Evolutionary conservation across 2,329 filamentous ascomycete species (phyloP).

Genomic region (Helotiales sp.): DNA sequence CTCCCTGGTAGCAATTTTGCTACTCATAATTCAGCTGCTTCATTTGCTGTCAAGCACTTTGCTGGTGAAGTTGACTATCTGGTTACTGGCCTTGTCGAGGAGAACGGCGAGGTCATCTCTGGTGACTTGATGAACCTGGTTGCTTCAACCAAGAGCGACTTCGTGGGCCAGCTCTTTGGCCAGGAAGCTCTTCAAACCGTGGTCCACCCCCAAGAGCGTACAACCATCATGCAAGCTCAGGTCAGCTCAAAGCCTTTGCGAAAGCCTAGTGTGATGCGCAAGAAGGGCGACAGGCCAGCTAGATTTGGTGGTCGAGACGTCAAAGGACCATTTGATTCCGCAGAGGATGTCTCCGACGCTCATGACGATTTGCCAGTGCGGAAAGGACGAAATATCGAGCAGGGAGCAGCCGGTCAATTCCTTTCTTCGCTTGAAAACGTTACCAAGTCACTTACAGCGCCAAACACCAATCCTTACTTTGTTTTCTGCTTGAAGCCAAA

Average conservation of each 20-base stretch:
- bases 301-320: constrained; percentile 28
- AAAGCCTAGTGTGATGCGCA: constrained; percentile 87
- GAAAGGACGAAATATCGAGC: constrained; percentile 54
- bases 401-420: constrained; percentile 92
- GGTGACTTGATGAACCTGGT: constrained; percentile 95
- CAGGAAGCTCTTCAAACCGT: constrained; percentile 92
- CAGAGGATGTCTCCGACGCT: constrained; percentile 49
- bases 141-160: constrained; percentile 82
- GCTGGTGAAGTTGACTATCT: constrained; percentile 96
- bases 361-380: constrained; percentile 42
- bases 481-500: constrained; percentile 98
- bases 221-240: constrained; percentile 91
- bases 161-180: constrained; percentile 89
- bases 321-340: constrained; percentile 33
- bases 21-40: constrained; percentile 75
- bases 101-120: constrained; percentile 94
- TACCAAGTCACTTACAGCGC: constrained; percentile 78
- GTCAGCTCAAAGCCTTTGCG: constrained; percentile 94
- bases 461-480: constrained; percentile 90
- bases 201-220: constrained; percentile 87
- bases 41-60: constrained; percentile 92
- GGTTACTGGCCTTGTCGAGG: constrained; percentile 82
- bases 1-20: constrained; percentile 88
- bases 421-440: constrained; percentile 87
- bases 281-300: constrained; percentile 52